Evolutionary conservation across 805 yeast species (phyloP).

Genomic region (Candida namnaoensis): DNA sequence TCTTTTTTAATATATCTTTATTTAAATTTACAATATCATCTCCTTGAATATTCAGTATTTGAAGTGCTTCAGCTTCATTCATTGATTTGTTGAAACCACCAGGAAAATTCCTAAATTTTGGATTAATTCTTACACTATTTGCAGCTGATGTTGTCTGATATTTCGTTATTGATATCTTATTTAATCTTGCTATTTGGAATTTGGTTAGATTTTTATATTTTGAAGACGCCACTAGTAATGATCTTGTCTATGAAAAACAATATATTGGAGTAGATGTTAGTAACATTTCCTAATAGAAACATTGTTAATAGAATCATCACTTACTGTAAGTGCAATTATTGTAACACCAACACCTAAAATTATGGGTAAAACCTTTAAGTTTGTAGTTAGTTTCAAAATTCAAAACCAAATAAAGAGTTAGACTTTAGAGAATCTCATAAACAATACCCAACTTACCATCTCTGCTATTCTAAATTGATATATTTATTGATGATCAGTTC

Average conservation of each 20-base stretch:
- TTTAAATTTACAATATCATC: constrained; percentile 43
- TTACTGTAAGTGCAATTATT: constrained; percentile 36
- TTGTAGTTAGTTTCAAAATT: no score
- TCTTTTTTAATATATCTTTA: constrained; percentile 46
- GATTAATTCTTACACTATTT: constrained; percentile 8
- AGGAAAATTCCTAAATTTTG: constrained; percentile 28
- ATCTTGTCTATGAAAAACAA: constrained; percentile 17
- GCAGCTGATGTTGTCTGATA: constrained; percentile 5
- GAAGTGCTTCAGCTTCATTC: constrained; percentile 65
- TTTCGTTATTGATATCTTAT: constrained; percentile 21
- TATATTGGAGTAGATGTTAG: background rate
- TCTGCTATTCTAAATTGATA: no score
- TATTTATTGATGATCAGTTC: no score
- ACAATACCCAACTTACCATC: no score
- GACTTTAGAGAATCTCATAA: no score
- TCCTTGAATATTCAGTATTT: constrained; percentile 50
- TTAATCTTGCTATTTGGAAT: constrained; percentile 29
- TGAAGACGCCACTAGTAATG: constrained; percentile 24
- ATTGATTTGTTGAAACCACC: constrained; percentile 62
- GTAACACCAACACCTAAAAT: constrained; percentile 49
- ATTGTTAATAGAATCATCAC: constrained; percentile 5
- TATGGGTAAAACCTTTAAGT: constrained; percentile 35
- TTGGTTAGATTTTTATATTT: constrained; percentile 24
- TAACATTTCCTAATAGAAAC: background rate
- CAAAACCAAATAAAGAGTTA: no score